Base-by-base conservation (phyloP, 148 eudicot genomes). In the Rhododendron henanense region DNA sequence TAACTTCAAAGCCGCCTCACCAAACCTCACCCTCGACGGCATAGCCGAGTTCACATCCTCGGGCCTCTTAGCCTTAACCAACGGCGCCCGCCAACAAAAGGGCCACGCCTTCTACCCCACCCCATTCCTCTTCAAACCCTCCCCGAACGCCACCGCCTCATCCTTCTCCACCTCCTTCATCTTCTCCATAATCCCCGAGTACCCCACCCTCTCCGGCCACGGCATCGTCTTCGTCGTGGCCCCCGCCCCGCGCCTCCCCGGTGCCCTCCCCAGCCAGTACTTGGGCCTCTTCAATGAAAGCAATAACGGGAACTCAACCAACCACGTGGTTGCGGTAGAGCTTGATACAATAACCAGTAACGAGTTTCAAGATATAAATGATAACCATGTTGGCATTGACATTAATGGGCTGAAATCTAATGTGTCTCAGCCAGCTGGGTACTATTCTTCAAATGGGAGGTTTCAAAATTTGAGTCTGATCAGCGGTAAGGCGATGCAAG, bases 81-180 rank as follows among this genome's bases (percentile, higher is more conserved):
- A 94, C 76, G 88, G 86, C 31, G 81, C 94, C 53, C 85, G 48
- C 33, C 88, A 90, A 59, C 31, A 86, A 53, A 82, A 28, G 13
- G 91, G 92, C 41, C 94, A 91, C 57, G 94, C 93, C 63, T 93
- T 94, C 84, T 84, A 83, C 61, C 91, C 94, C 5, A 13, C 39
- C 33, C 95, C 94, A 3, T 47, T 94, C 28, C 84, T 45, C n/a
- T 93, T 94, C 91, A 90, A 88, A 47, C 86, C 71, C 80, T 84
- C 87, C 19, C 31, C 87, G 14, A 84, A 77, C 39, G 81, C 83
- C 57, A 6, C 90, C 1, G 89, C 86, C n/a, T 57, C 79, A 53
- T 95, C 98, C 28, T 94, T 94, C 87, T 94, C 96, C 23, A 88
- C 92, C 16, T 81, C 89, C 19, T 94, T 90, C 51, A 90, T 86